Conservation (phyloP, 257 asterid species). For the Capsicum rhomboideum region DNA sequence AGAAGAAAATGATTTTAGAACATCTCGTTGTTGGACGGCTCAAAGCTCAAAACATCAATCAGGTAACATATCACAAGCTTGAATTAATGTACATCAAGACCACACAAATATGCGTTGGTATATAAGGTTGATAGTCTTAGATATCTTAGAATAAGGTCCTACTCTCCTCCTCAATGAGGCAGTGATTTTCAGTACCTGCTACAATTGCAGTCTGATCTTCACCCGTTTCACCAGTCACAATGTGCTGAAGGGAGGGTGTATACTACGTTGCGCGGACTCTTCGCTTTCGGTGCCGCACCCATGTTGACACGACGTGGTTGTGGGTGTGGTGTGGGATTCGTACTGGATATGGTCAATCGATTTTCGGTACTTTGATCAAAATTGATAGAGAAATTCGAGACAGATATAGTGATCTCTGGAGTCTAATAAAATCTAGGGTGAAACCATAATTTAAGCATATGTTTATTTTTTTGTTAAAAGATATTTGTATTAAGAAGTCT, state of each 20-base stretch:
- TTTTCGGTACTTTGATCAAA: too few species aligned
- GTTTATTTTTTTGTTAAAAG: too few species aligned
- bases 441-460: too few species aligned
- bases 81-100: not conserved
- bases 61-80: slow-evolving; percentile 37
- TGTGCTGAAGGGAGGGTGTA: not conserved
- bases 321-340: too few species aligned
- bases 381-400: too few species aligned
- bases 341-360: too few species aligned
- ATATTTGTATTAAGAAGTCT: too few species aligned
- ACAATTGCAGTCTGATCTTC: not conserved
- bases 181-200: not conserved
- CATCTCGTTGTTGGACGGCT: slow-evolving; percentile 97
- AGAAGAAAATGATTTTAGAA: slow-evolving; percentile 97
- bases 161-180: not conserved
- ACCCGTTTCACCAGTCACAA: not conserved
- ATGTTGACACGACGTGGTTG: too few species aligned
- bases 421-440: too few species aligned
- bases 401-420: too few species aligned
- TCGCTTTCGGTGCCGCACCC: too few species aligned
- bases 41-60: slow-evolving; percentile 87
- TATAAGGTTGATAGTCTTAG: not conserved
- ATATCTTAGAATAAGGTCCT: not conserved
- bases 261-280: too few species aligned
- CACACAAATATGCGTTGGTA: not conserved